A percentile compares a stretch with the other conserved stretches of the same genome.
These are phyloP conservation scores for Colletotrichum sp. DNA, from an alignment of 2,329 filamentous ascomycete species.

Conservation along the genomic window DNA sequence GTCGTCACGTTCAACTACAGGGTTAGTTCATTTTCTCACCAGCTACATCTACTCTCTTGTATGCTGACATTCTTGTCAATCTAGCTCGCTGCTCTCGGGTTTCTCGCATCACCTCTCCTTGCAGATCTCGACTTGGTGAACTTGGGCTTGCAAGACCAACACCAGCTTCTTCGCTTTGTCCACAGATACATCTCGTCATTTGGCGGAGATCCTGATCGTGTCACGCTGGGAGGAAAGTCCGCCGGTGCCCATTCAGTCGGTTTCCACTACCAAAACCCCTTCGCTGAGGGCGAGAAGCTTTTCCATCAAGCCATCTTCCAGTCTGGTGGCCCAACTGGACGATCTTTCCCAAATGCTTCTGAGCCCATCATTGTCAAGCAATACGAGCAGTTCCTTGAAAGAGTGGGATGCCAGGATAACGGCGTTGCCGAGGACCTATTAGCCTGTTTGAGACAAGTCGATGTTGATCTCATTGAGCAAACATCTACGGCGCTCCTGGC, in stretches of 20 bases:
- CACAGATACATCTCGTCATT: constrained; percentile 56
- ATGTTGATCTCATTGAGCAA: constrained; percentile 36
- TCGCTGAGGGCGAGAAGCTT: constrained; percentile 29
- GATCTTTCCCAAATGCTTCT: constrained; percentile 37
- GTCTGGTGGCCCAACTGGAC: constrained; percentile 40
- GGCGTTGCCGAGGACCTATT: constrained; percentile 36
- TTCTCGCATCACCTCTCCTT: constrained; percentile 46
- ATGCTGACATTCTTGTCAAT: fast-evolving
- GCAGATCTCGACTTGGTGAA: constrained; percentile 48
- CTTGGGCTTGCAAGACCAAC: constrained; percentile 58
- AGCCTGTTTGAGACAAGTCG: constrained; percentile 40
- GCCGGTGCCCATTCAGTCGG: constrained; percentile 51
- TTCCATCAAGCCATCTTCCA: constrained; percentile 40
- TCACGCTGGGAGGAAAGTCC: constrained; percentile 60
- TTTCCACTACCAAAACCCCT: constrained; percentile 43
- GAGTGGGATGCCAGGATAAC: constrained; percentile 31
- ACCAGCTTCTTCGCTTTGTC: constrained; percentile 57
- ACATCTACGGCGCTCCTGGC: background rate
- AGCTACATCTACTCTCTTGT: too few species aligned
- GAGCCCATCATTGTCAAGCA: constrained; percentile 38
- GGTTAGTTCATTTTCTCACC: background rate
- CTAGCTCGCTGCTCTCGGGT: constrained; percentile 33
- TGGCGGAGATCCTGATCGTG: constrained; percentile 54
- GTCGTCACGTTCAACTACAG: constrained; percentile 33
- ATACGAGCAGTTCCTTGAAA: constrained; percentile 30